Evolutionary conservation across 2,329 filamentous ascomycete genomes (phyloP).

Genomic region (Ascosphaera apis): DNA sequence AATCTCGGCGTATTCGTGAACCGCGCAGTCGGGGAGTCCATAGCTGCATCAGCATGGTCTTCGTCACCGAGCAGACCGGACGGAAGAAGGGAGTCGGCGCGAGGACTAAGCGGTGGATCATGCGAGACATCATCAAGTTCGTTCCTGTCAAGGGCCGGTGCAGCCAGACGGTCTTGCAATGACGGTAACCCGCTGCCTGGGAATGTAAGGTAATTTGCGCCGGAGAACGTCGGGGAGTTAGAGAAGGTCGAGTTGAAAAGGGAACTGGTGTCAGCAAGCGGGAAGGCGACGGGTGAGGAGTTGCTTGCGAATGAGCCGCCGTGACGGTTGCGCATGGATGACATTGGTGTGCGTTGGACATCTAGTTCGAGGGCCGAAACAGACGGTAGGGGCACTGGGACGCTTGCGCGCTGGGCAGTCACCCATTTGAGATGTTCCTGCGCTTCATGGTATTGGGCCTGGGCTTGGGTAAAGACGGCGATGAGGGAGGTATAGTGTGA

Average conservation of each 20-base stretch:
- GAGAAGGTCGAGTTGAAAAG: conserved; percentile 10
- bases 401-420: conserved; percentile 15
- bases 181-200: conserved; percentile 14
- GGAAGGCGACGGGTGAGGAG: conserved; percentile 22
- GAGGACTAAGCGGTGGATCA: conserved; percentile 40
- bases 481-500: conserved; percentile 21
- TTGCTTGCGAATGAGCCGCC: conserved; percentile 24
- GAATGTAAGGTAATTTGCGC: conserved; percentile 39
- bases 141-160: conserved; percentile 20
- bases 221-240: conserved; percentile 32
- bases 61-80: conserved; percentile 38
- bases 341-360: conserved; percentile 13
- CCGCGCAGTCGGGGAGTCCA: conserved; percentile 8
- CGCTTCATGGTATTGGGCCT: conserved; percentile 23
- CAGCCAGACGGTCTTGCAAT: conserved; percentile 12
- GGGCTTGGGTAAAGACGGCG: conserved; percentile 13
- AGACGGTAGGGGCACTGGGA: conserved; percentile 17
- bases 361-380: conserved; percentile 21
- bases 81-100: conserved; percentile 36
- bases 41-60: conserved; percentile 16
- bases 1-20: background rate
- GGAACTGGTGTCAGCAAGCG: conserved; percentile 14
- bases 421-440: conserved; percentile 23
- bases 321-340: conserved; percentile 15
- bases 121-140: conserved; percentile 32